Evolutionary conservation across 2,329 filamentous ascomycete genomes (phyloP), one percentile per base, ranked within the genome.

Genomic region (Hymenotorrendiella dingleyae): DNA sequence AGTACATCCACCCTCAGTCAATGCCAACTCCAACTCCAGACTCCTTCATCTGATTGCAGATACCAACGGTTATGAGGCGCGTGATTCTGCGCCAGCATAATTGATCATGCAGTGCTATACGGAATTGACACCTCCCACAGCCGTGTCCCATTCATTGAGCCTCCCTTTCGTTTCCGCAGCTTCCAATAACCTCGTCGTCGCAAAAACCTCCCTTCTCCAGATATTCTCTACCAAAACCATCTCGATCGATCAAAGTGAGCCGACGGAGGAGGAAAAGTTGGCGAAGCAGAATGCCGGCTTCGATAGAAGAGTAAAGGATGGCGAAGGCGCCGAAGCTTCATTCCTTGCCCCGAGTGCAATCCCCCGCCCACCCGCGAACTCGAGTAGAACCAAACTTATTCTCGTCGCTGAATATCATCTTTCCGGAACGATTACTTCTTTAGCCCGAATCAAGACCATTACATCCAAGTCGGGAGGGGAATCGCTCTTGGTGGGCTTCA

Each of bases 71-170:
- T 46, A 46, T 50, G 37, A 42, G 23, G 41, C 47, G 34, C 36
- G 36, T 32, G 35, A 40, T 23, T 28, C 41, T 29, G 29, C 36
- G 10, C 44, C 32, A 32, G 27, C 19, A 32, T 23, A 23, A 14
- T 35, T 40, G 47, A 63, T 53, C 59, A 97, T 97, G 91, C 91
- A 97, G 78, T 94, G 88, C 74, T 97, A 97, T 70, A 90, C 88
- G 61, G 93, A 98, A 74, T 75, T 98, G 64, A 82, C 88, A 64
- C 86, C 91, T 71, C 90, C 93, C 42, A 94, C 90, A 64, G 90
- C 90, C 63, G 89, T 97, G 67, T 90, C 88, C 59, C 85, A 95
- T 69, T 87, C 90, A 52, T 69, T 96, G 59, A 77, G 73, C 47
- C 68, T 95, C 29, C 79, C 89, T 26, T 89, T 98, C 61, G 74